Evolutionary conservation across 495 filamentous ascomycete genomes (phyloP), one percentile per base, ranked within the genome.

Genomic region (Terfezia claveryi): DNA sequence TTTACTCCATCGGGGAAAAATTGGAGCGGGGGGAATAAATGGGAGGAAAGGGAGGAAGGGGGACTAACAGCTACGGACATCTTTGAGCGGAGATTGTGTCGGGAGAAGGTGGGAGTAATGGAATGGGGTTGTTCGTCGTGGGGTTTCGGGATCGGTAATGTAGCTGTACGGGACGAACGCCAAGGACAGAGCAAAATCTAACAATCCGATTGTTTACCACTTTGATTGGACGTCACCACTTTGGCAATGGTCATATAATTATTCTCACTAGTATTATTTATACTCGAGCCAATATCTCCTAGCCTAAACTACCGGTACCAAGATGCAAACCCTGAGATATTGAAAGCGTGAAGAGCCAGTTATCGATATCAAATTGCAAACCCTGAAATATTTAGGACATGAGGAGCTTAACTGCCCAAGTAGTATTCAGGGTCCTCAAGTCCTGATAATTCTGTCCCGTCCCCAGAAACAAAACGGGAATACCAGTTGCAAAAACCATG

Each of bases 361-460:
- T 32, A 32, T 32, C 7, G 27, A 32, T 32, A 32, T 32, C 27
- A 32, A 32, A 32, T 1, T 32, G 27, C 27, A 32, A 32, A 32
- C 7, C 27, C 2, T 32, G 27, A 7, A 20, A 32, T 32, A 32
- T 32, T 62, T 57, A 73, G 54, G 68, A 68, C 80, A 83, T 84
- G 66, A 95, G 68, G 54, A 93, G 68, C 65, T 80, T 80, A 57
- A 91, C 85, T 27, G 85, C 88, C 83, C 87, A 93, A 59, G 80
- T 80, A 54, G 96, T 87, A 66, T 87, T 94, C 59, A 98, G 73
- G 54, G 85, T 92, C 62, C 91, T 80, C 64, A 98, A 68, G 69
- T 98, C 91, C 27, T 84, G 87, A 71, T 98, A 98, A 70, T 95
- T 89, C 69, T 98, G 91, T 4, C 91, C 91, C 56, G 92, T 85